Base-by-base conservation (phyloP, 371 early-diverging fungal species). In the Mucor piriformis region DNA sequence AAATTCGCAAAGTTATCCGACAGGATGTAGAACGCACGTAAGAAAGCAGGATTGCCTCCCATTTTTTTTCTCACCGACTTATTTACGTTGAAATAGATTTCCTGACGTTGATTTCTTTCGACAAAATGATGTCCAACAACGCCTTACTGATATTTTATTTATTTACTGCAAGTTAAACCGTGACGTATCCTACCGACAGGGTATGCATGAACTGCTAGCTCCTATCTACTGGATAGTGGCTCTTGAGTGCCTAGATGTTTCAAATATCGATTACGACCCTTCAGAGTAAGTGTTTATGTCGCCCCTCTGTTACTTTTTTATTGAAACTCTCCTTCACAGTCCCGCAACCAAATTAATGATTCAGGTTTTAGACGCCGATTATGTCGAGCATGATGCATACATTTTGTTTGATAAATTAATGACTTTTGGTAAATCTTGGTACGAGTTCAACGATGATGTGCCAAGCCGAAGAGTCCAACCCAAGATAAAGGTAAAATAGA, bases 201-300 rank as follows among this genome's bases (percentile, higher is more conserved):
- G 97, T n/a, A 97, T 97, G 97, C 97, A 97, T 72, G 97, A 97
- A 67, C 67, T 97, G 24, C 70, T 94, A 25, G 97, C 95, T 0
- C 93, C 94, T 10, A 71, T 95, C 6, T 83, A 92, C 32, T 79
- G 86, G 78, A 87, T 89, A 0, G 82, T 95, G 13, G 80, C 91
- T 16, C 44, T 68, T 10, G 95, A 95, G 54, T 69, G 74, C 35
- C 48, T 82, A 25, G 64, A 67, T 38, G 33, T 32, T 33, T 13
- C 37, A 15, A 42, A 48, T 8, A 35, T 43, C 4, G 52, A 34
- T n/a, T 43, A 54, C 15, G 54, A 33, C 18, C 50, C 54, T 13
- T n/a, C 44, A 15, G 61, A 57, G 63, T 63, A 63, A 46, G 50
- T 7, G 16, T 18, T 20, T 42, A 38, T 25, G 10, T 27, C 29